These are phyloP conservation scores for Leptographium wingfieldii DNA, from an alignment of 2,329 filamentous ascomycete species.

Conservation along the genomic window DNA sequence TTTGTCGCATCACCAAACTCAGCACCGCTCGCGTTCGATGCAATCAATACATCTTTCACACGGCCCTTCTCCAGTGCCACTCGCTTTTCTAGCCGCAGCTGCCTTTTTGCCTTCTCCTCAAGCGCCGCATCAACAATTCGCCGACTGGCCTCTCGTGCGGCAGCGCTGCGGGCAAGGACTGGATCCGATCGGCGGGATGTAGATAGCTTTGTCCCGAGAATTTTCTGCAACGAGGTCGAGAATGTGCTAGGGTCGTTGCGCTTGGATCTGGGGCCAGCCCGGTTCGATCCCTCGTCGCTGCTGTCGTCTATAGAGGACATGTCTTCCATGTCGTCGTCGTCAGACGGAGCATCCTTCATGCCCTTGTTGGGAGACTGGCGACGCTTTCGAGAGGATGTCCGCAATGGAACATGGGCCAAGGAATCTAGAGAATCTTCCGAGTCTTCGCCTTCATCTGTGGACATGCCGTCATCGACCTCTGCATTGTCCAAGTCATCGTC, in stretches of 20 bases:
- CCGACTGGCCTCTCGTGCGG: constrained; percentile 58
- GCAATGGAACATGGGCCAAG: constrained; percentile 14
- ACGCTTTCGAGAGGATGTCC: constrained; percentile 7
- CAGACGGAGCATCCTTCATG: constrained; percentile 16
- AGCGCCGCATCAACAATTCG: constrained; percentile 64
- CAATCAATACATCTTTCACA: constrained; percentile 70
- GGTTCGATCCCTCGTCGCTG: not conserved
- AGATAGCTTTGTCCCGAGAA: constrained; percentile 79
- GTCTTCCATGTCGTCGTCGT: constrained; percentile 17
- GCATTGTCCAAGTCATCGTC: constrained; percentile 44
- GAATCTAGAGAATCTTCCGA: constrained; percentile 22
- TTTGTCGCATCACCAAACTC: constrained; percentile 12
- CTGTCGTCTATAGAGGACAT: constrained; percentile 13
- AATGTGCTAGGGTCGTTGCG: constrained; percentile 88
- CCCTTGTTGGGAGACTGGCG: constrained; percentile 27
- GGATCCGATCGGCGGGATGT: constrained; percentile 74
- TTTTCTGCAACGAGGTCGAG: constrained; percentile 85
- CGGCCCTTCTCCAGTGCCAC: constrained; percentile 73
- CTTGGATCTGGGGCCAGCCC: constrained; percentile 48
- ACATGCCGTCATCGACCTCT: constrained; percentile 32
- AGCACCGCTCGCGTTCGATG: constrained; percentile 19
- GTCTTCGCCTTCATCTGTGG: constrained; percentile 18
- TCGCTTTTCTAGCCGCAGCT: constrained; percentile 69
- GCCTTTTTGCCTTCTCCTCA: constrained; percentile 67
- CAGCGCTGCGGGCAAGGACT: constrained; percentile 73